phyloP scores from a whole-genome alignment of 495 filamentous ascomycete genomes.

The Podospora didyma region DNA sequence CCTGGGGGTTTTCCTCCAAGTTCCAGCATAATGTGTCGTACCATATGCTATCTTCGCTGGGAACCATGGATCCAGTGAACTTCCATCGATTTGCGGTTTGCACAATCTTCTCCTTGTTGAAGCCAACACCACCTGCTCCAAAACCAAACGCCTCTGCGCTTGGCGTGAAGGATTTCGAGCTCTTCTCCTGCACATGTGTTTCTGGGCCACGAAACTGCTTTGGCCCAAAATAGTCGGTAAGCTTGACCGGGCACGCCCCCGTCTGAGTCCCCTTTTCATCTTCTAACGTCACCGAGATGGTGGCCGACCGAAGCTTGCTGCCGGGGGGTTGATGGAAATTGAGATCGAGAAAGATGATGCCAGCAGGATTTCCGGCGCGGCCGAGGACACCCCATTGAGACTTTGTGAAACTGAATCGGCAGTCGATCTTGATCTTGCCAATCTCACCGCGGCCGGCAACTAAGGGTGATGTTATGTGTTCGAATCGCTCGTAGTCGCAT shows the following conservation, averaged over 20 bases:
- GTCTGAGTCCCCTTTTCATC: conserved; percentile 13
- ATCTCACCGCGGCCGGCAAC: conserved; percentile 11
- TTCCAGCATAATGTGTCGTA: conserved; percentile 26
- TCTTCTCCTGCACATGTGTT: conserved; percentile 4
- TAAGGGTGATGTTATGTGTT: conserved; percentile 15
- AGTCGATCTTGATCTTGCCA: conserved; percentile 26
- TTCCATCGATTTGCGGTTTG: conserved; percentile 11
- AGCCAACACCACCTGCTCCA: conserved; percentile 15
- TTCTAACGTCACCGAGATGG: conserved; percentile 21
- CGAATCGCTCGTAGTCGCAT: conserved; percentile 14
- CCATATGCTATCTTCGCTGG: conserved; percentile 1
- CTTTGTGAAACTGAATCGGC: conserved; percentile 29
- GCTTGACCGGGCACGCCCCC: conserved; percentile 13
- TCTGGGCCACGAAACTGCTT: conserved; percentile 6
- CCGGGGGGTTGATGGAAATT: conserved; percentile 23
- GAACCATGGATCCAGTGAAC: conserved; percentile 12
- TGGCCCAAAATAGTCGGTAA: conserved; percentile 20
- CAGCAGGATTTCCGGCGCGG: conserved; percentile 20
- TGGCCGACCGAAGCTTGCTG: conserved; percentile 28
- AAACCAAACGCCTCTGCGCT: conserved; percentile 9
- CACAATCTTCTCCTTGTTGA: conserved; percentile 11
- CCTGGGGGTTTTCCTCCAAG: conserved; percentile 24
- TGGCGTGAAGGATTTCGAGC: conserved; percentile 2
- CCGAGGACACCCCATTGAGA: conserved; percentile 32
- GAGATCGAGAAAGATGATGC: conserved; percentile 32